Percentiles rank a stretch among this genome's conserved stretches.
Evolutionary conservation across 2,329 filamentous ascomycete genomes (phyloP).

Genomic region (Diaporthe velutina): DNA sequence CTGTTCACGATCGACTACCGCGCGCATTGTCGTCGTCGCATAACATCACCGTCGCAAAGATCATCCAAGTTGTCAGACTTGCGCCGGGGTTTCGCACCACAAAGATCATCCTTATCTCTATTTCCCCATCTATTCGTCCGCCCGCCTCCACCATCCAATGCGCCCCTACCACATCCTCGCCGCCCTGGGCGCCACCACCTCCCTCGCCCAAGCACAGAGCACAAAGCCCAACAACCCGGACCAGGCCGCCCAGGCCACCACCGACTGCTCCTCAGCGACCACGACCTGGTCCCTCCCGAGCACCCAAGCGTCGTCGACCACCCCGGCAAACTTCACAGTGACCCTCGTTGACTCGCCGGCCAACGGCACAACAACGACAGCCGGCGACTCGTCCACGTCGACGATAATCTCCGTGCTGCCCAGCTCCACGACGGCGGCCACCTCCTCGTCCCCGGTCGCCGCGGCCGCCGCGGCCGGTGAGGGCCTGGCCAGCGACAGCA

Average conservation of each 20-base stretch:
- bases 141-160: conserved; percentile 8
- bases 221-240: background rate
- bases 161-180: conserved; percentile 31
- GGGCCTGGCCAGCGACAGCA: conserved; percentile 37
- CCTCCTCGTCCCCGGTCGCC: background rate
- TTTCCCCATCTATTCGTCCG: background rate
- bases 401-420: background rate
- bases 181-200: conserved; percentile 27
- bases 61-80: conserved; percentile 22
- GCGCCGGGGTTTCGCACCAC: background rate
- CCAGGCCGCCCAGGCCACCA: background rate
- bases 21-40: background rate
- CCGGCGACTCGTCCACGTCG: background rate
- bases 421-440: background rate
- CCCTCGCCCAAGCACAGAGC: conserved; percentile 27
- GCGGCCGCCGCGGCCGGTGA: conserved; percentile 20
- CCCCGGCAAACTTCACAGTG: conserved; percentile 10
- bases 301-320: background rate
- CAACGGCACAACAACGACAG: background rate
- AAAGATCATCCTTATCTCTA: background rate
- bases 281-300: conserved; percentile 12
- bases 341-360: background rate
- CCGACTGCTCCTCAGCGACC: background rate
- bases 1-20: background rate
- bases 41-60: background rate